A percentile compares a stretch with the other conserved stretches of the same genome.
These are phyloP conservation scores for Alloteropsis semialata DNA, from an alignment of 176 grass and related monocot species.

Conservation along the genomic window DNA sequence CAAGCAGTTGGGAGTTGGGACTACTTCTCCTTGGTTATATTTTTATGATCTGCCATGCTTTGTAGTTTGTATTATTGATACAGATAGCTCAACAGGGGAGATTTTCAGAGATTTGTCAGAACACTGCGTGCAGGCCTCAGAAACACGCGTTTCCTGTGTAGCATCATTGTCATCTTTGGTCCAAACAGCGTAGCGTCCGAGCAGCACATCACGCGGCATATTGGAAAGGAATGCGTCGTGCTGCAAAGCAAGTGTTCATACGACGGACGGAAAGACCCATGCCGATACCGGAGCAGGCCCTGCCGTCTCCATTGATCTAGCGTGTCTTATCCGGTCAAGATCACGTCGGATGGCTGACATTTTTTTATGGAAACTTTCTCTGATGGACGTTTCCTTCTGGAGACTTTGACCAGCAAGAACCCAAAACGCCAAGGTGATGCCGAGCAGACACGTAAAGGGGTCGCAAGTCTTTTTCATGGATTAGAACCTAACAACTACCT, in stretches of 20 bases:
- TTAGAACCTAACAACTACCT: slow-evolving; percentile 35
- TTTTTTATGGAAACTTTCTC: slow-evolving; percentile 26
- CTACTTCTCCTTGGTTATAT: background rate
- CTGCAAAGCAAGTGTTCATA: slow-evolving; percentile 23
- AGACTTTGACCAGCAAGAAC: slow-evolving; percentile 40
- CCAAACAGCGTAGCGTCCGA: background rate
- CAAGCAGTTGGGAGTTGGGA: background rate
- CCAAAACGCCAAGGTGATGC: slow-evolving; percentile 16
- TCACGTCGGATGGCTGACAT: slow-evolving; percentile 21
- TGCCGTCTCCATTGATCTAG: background rate
- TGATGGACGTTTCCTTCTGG: slow-evolving; percentile 30
- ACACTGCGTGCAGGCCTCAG: background rate
- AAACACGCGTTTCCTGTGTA: background rate
- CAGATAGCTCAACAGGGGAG: background rate
- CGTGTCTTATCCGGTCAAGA: slow-evolving; percentile 10
- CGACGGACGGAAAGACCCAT: background rate
- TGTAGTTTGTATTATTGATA: background rate
- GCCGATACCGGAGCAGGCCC: background rate
- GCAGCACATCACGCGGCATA: background rate
- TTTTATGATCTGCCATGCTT: background rate
- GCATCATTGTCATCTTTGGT: background rate
- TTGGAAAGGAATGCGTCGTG: slow-evolving; percentile 1
- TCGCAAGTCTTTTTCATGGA: slow-evolving; percentile 29
- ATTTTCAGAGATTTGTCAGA: background rate
- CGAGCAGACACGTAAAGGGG: slow-evolving; percentile 32